phyloP scores from a whole-genome alignment of 257 asterid genomes.

The Capsicum rhomboideum region DNA sequence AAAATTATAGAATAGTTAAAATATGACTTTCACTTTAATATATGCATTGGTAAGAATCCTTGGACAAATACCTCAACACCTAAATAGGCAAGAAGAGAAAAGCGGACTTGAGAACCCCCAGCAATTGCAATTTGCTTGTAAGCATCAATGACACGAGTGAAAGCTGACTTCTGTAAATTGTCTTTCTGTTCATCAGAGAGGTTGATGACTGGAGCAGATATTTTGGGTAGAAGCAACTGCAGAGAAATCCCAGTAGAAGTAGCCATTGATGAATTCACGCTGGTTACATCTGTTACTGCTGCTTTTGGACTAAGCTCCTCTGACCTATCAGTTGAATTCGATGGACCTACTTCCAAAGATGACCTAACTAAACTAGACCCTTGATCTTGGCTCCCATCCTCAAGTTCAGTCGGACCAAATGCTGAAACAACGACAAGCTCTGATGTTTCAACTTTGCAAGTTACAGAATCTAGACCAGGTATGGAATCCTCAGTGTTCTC shows the following conservation, averaged over 20 bases:
- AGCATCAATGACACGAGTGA: slow-evolving; percentile 77
- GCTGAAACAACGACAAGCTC: slow-evolving; percentile 24
- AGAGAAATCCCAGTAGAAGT: slow-evolving; percentile 39
- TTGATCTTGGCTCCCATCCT: slow-evolving; percentile 44
- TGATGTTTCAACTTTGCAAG: slow-evolving; percentile 32
- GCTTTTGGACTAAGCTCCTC: slow-evolving; percentile 96
- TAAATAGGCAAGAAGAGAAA: slow-evolving; percentile 76
- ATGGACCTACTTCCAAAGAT: slow-evolving; percentile 46
- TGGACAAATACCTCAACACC: slow-evolving; percentile 66
- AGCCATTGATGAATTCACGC: slow-evolving; percentile 50
- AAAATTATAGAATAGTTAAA: not conserved
- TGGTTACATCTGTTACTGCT: slow-evolving; percentile 46
- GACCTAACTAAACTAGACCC: slow-evolving; percentile 30
- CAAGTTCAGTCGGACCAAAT: slow-evolving; percentile 42
- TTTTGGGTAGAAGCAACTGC: slow-evolving; percentile 78
- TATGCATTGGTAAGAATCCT: not conserved
- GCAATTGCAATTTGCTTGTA: slow-evolving; percentile 71
- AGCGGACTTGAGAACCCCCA: slow-evolving; percentile 80
- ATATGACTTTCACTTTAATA: not conserved
- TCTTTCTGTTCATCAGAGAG: slow-evolving; percentile 76
- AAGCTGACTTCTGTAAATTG: slow-evolving; percentile 62
- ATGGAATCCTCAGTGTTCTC: slow-evolving; percentile 48
- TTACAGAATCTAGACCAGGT: slow-evolving; percentile 67
- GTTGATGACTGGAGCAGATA: slow-evolving; percentile 71
- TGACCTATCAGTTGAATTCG: slow-evolving; percentile 62